These are phyloP conservation scores for Perkinsus chesapeaki DNA, from an alignment of 169 alveolate species.

Conservation along the genomic window DNA sequence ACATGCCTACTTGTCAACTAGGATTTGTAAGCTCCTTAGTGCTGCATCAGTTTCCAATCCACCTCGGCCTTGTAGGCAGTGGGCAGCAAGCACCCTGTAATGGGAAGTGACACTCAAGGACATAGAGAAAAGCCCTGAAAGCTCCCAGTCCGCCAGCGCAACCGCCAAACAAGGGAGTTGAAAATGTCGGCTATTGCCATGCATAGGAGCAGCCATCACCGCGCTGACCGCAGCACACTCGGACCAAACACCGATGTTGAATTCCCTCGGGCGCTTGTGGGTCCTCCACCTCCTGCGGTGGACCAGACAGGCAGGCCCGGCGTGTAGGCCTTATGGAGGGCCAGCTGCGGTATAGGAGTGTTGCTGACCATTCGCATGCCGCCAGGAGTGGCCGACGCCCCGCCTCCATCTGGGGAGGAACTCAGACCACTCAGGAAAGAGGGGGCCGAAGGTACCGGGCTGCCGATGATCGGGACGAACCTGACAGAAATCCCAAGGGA, in stretches of 20 bases:
- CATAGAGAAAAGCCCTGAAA: neutral
- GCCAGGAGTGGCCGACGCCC: neutral
- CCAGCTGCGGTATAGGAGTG: neutral
- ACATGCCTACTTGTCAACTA: too few relatives aligned
- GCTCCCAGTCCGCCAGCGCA: too few relatives aligned
- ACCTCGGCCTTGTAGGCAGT: neutral
- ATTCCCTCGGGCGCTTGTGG: neutral
- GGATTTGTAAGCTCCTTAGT: neutral
- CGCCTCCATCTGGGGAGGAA: neutral
- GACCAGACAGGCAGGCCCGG: neutral
- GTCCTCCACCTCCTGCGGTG: too few relatives aligned
- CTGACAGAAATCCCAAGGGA: neutral
- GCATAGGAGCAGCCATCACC: neutral
- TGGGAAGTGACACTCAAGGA: neutral
- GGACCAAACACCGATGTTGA: neutral
- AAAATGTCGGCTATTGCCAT: neutral
- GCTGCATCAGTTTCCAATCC: neutral
- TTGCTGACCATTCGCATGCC: neutral
- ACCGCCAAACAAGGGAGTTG: too few relatives aligned
- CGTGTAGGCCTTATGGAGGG: neutral
- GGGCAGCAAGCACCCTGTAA: neutral
- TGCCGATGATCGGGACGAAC: neutral
- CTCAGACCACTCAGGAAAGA: neutral
- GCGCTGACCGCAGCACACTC: neutral
- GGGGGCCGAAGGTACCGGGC: neutral